Conservation (phyloP, 345 rosid genomes). For the Nephelium lappaceum region DNA sequence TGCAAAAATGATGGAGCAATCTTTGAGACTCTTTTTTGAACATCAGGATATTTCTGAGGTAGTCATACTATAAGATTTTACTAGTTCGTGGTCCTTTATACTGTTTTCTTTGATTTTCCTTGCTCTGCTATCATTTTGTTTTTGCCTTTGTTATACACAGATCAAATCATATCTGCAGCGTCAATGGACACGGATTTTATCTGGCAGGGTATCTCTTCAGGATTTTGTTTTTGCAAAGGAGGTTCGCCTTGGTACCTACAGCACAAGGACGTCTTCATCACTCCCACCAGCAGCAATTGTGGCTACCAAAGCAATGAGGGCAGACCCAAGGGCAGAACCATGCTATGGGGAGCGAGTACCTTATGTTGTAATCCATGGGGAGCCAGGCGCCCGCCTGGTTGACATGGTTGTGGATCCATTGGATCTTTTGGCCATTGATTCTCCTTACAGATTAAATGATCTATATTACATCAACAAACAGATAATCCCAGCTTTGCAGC, state of each 20-base stretch:
- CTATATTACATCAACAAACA: slow-evolving; percentile 88
- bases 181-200: slow-evolving; percentile 84
- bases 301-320: slow-evolving; percentile 81
- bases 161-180: slow-evolving; percentile 79
- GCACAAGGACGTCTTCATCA: slow-evolving; percentile 59
- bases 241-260: slow-evolving; percentile 90
- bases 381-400: slow-evolving; percentile 88
- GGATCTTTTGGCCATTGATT: slow-evolving; percentile 72
- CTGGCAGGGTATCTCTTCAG: slow-evolving; percentile 86
- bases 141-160: slow-evolving; percentile 31
- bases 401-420: slow-evolving; percentile 96
- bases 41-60: slow-evolving; percentile 69
- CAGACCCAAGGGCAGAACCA: slow-evolving; percentile 93
- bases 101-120: not conserved
- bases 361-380: slow-evolving; percentile 89
- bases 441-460: slow-evolving; percentile 83
- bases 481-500: slow-evolving; percentile 89
- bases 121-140: not conserved
- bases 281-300: slow-evolving; percentile 97
- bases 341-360: slow-evolving; percentile 89
- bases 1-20: slow-evolving; percentile 87
- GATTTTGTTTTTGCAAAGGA: slow-evolving; percentile 96
- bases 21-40: slow-evolving; percentile 78
- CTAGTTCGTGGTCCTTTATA: not conserved
- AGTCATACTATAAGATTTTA: slow-evolving; percentile 9